Conservation (phyloP, 495 filamentous ascomycete species). For the Lasiosphaeria miniovina region DNA sequence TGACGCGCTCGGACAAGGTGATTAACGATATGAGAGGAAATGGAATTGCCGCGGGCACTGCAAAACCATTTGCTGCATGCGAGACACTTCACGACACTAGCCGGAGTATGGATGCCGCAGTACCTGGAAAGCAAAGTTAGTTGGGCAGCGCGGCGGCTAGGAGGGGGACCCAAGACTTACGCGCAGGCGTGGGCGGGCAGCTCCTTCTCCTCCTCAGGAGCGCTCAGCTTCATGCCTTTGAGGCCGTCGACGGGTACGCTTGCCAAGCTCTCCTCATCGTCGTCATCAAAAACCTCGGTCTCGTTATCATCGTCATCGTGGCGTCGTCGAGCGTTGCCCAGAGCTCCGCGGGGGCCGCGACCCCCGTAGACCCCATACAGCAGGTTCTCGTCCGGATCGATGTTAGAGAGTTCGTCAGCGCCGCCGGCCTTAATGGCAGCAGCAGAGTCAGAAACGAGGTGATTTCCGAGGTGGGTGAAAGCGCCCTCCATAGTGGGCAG, state of each 20-base stretch:
- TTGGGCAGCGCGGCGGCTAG: constrained; percentile 9
- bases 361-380: constrained; percentile 64
- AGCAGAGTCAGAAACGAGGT: constrained; percentile 69
- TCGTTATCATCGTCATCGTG: constrained; percentile 87
- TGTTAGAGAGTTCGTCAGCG: constrained; percentile 58
- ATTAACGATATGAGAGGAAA: constrained; percentile 96
- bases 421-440: constrained; percentile 69
- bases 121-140: constrained; percentile 55
- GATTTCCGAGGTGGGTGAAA: constrained; percentile 82
- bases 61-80: constrained; percentile 99
- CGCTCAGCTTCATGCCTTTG: constrained; percentile 61
- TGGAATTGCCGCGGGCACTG: constrained; percentile 93
- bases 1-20: constrained; percentile 96
- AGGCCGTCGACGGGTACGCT: constrained; percentile 77
- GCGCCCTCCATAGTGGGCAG: constrained; percentile 67
- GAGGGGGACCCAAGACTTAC: constrained; percentile 50
- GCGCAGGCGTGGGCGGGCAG: constrained; percentile 95
- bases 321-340: constrained; percentile 49
- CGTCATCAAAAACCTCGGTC: constrained; percentile 80
- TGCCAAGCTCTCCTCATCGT: constrained; percentile 88
- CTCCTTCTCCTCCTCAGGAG: constrained; percentile 80
- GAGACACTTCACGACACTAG: constrained; percentile 93
- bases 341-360: constrained; percentile 52
- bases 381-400: constrained; percentile 74
- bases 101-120: constrained; percentile 94